Evolutionary conservation across 2,329 filamentous ascomycete species (phyloP).

Genomic region (Peltaster fructicola): DNA sequence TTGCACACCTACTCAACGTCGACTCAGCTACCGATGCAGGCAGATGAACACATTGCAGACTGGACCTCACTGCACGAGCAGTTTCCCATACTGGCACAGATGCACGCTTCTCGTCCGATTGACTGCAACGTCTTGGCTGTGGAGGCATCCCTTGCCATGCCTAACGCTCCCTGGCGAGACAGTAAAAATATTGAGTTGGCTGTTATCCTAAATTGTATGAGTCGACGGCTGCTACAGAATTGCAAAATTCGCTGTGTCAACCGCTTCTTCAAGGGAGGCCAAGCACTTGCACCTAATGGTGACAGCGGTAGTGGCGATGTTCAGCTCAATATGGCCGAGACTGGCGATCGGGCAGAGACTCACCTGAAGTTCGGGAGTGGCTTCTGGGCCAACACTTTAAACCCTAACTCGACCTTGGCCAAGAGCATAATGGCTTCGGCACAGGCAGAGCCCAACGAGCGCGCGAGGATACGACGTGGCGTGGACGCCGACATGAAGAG

Average conservation of each 20-base stretch:
- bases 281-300: conserved; percentile 8
- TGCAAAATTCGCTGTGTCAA: conserved; percentile 10
- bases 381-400: conserved; percentile 26
- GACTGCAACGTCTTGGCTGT: conserved; percentile 23
- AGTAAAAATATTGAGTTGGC: conserved; percentile 14
- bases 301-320: conserved; percentile 8
- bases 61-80: conserved; percentile 17
- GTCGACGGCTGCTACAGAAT: conserved; percentile 8
- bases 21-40: conserved; percentile 13
- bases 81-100: conserved; percentile 13
- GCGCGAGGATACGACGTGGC: conserved; percentile 6
- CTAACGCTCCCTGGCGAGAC: conserved; percentile 19
- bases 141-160: conserved; percentile 24
- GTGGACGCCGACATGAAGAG: conserved; percentile 13
- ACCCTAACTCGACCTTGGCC: conserved; percentile 14
- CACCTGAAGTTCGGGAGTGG: conserved; percentile 23
- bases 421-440: too few relatives aligned
- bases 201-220: conserved; percentile 15
- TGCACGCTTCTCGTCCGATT: conserved; percentile 11
- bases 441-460: too few relatives aligned
- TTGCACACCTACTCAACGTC: conserved; percentile 24
- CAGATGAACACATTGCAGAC: conserved; percentile 18
- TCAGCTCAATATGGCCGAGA: conserved; percentile 6
- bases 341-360: conserved; percentile 1
- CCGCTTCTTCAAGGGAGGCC: conserved; percentile 12